Percentiles rank a stretch among this genome's conserved stretches.
These are phyloP conservation scores for Orbilia blumenaviensis DNA, from an alignment of 2,329 filamentous ascomycete species.

Conservation along the genomic window DNA sequence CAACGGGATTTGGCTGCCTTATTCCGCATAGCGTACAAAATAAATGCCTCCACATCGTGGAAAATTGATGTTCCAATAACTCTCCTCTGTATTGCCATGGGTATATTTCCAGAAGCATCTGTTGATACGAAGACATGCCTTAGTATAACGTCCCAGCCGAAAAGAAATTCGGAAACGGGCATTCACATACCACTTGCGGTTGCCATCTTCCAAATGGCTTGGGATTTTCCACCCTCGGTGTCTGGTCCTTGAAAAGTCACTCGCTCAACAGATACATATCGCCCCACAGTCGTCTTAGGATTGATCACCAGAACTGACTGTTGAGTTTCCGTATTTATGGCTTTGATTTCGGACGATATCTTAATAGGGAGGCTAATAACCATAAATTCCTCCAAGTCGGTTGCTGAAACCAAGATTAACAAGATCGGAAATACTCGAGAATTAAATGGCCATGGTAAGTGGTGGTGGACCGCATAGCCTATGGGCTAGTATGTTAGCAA, in stretches of 20 bases:
- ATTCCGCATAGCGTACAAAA: slow-evolving; percentile 19
- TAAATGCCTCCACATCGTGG: slow-evolving; percentile 45
- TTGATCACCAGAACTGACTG: slow-evolving; percentile 18
- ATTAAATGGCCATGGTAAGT: slow-evolving; percentile 41
- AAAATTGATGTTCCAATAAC: slow-evolving; percentile 33
- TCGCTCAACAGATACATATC: slow-evolving; percentile 41
- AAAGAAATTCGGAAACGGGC: neutral
- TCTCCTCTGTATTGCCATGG: slow-evolving; percentile 22
- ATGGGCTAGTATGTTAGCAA: neutral
- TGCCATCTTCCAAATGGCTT: slow-evolving; percentile 41
- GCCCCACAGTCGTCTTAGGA: slow-evolving; percentile 27
- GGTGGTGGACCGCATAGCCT: slow-evolving; percentile 47
- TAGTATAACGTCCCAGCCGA: neutral
- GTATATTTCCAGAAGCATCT: slow-evolving; percentile 45
- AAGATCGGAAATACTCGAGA: slow-evolving; percentile 42
- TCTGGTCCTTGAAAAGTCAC: slow-evolving; percentile 17
- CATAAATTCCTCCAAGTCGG: slow-evolving; percentile 30
- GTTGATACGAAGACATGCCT: neutral
- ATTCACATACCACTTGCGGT: slow-evolving; percentile 39
- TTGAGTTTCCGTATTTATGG: slow-evolving; percentile 15
- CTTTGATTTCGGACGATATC: slow-evolving; percentile 10
- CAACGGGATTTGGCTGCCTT: neutral
- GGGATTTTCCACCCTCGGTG: neutral
- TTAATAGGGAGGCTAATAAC: slow-evolving; percentile 39
- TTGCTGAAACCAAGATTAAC: slow-evolving; percentile 12